These are phyloP conservation scores for Discostella stelligera DNA, from an alignment of 352 stramenopile species.

Conservation along the genomic window DNA sequence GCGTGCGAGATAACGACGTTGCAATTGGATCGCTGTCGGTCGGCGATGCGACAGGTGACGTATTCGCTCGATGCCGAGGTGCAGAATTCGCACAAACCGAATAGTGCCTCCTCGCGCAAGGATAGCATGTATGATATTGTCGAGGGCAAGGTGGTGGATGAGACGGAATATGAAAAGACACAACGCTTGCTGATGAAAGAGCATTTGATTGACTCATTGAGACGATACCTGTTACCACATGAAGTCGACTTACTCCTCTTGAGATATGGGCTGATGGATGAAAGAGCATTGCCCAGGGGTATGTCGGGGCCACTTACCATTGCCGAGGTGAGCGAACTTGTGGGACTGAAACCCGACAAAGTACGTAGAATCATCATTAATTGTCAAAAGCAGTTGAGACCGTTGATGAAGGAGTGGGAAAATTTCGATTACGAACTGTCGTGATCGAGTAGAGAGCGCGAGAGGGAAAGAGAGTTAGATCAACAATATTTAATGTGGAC, in stretches of 20 bases:
- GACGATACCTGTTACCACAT: constrained; percentile 51
- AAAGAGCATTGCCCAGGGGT: constrained; percentile 37
- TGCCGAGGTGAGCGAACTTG: constrained; percentile 63
- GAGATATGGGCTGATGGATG: constrained; percentile 67
- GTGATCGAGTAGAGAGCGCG: neutral
- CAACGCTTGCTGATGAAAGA: constrained; percentile 65
- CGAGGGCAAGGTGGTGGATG: constrained; percentile 47
- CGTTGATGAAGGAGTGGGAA: constrained; percentile 67
- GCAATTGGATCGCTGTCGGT: constrained; percentile 62
- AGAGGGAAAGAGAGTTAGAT: too few species aligned
- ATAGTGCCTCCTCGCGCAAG: constrained; percentile 22
- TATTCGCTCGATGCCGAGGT: constrained; percentile 71
- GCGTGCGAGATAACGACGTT: constrained; percentile 56
- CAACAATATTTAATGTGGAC: too few species aligned
- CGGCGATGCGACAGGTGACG: constrained; percentile 63
- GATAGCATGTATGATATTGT: constrained; percentile 69
- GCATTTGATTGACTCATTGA: constrained; percentile 62
- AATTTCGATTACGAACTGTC: constrained; percentile 60
- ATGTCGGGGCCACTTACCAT: constrained; percentile 63
- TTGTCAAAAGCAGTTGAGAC: constrained; percentile 63
- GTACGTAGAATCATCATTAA: constrained; percentile 74
- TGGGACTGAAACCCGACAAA: constrained; percentile 76
- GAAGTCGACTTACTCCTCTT: constrained; percentile 66
- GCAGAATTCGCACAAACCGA: constrained; percentile 50
- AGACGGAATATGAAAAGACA: constrained; percentile 52